These are phyloP conservation scores for Epithele typhae DNA, from an alignment of 768 basidiomycete genomes.

Conservation along the genomic window DNA sequence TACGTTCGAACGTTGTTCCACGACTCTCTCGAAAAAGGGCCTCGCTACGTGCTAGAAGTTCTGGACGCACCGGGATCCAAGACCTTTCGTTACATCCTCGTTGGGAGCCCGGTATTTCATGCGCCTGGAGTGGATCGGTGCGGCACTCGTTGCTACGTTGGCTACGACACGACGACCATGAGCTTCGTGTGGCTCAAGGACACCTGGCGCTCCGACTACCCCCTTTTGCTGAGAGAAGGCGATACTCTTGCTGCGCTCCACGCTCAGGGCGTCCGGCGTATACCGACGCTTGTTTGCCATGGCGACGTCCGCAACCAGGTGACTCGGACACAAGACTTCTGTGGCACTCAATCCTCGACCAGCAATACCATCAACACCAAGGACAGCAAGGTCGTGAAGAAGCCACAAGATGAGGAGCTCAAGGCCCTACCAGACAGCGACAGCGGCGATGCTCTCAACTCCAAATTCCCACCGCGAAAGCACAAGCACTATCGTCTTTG, in stretches of 20 bases:
- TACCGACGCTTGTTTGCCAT: conserved; percentile 7
- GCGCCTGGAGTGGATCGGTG: not conserved
- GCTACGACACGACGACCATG: not conserved
- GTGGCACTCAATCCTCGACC: no score
- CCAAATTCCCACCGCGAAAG: no score
- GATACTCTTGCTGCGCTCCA: not conserved
- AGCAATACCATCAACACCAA: no score
- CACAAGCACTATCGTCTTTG: no score
- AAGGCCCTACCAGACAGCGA: no score
- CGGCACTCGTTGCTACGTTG: conserved; percentile 7
- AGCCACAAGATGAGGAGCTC: no score
- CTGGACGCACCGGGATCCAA: not conserved
- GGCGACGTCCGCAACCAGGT: not conserved
- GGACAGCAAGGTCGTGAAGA: no score
- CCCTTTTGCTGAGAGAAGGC: conserved; percentile 1
- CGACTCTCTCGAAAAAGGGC: not conserved
- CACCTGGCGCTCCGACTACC: conserved; percentile 4
- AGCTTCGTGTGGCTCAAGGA: conserved; percentile 9
- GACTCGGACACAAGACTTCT: no score
- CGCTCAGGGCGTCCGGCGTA: not conserved
- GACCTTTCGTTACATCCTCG: not conserved
- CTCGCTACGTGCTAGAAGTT: conserved; percentile 1
- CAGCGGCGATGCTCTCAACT: no score
- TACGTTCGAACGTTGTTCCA: conserved; percentile 2
- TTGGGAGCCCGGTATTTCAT: not conserved